Base-by-base conservation (phyloP, 352 stramenopile genomes). In the Phytophthora fragariae region DNA sequence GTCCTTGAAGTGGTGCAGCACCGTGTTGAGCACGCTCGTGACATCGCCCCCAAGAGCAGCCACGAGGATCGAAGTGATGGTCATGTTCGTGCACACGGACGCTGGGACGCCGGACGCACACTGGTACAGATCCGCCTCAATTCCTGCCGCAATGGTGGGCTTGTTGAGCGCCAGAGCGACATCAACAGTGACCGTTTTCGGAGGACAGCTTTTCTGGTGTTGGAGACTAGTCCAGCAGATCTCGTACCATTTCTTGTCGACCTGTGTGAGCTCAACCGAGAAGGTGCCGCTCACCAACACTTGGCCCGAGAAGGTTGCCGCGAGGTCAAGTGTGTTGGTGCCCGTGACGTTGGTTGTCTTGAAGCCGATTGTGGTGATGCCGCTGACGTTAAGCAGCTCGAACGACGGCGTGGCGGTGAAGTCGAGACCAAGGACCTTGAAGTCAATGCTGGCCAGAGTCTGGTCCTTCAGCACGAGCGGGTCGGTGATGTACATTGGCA, bases 181-280 rank as follows among this genome's bases (percentile, higher is more conserved):
- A 21, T 86, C 75, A 5, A 87, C 72, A 14, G 62, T 70, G 57
- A 88, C 50, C 1, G 68, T 76, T 47, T 62, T 59, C 9, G 79
- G 64, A 27, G 73, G 73, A 54, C 83, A 90, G 31, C 65, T 68
- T 2, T 61, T 57, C 29, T 82, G 79, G 59, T 88, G 67, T 58
- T 86, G 72, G 44, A 85, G 56, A 46, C 78, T 79, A 31, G 79
- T 84, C 77, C 79, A 88, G 75, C 79, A 88, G 53, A 90, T 83
- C 64, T 84, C 64, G 66, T 81, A 90, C 79, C 83, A 90, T 75
- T 88, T 78, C 58, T 86, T 73, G 79, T 90, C 73, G 31, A 85
- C 44, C 75, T 90, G 83, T 31, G 68, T 55, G 64, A 90, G 81
- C 63, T 85, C 74, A 50, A 90, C 72, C 47, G 63, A 72, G 47